Conservation (phyloP, 805 yeast genomes). For the Alloascoidea hylecoeti region DNA sequence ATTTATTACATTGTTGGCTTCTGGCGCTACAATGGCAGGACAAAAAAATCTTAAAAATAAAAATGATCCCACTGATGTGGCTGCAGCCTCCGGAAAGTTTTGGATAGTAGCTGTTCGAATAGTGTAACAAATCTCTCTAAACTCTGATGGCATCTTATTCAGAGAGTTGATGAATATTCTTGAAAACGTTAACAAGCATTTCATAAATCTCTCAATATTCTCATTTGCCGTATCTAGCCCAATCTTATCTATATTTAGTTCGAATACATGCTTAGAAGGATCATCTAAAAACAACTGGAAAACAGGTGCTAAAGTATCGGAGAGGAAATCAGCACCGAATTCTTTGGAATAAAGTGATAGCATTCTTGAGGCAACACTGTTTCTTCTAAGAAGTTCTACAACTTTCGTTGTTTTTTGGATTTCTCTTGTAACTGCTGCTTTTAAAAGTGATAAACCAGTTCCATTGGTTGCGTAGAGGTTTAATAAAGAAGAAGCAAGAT, state of each 20-base stretch:
- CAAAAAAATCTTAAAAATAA: constrained; percentile 60
- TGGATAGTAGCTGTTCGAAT: constrained; percentile 40
- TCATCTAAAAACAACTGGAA: constrained; percentile 35
- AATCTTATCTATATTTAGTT: constrained; percentile 37
- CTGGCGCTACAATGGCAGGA: constrained; percentile 80
- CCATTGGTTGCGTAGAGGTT: constrained; percentile 33
- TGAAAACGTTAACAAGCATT: constrained; percentile 39
- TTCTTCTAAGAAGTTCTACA: constrained; percentile 65
- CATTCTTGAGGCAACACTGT: constrained; percentile 70
- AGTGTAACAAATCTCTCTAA: constrained; percentile 46
- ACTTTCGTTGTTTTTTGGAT: constrained; percentile 44
- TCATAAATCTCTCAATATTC: constrained; percentile 42
- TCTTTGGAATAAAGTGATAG: constrained; percentile 56
- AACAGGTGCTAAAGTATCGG: constrained; percentile 36
- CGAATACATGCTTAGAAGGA: constrained; percentile 34
- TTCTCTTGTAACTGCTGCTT: constrained; percentile 44
- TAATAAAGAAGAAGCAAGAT: constrained; percentile 51
- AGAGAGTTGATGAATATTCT: constrained; percentile 34
- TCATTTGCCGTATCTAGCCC: constrained; percentile 22
- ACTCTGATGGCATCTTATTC: constrained; percentile 41
- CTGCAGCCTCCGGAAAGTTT: constrained; percentile 48
- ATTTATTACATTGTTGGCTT: constrained; percentile 21
- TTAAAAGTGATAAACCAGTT: constrained; percentile 25
- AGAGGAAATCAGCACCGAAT: constrained; percentile 49
- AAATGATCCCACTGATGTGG: constrained; percentile 68